Evolutionary conservation across 2,329 filamentous ascomycete species (phyloP).

Genomic region (Aspergillus pseudoglaucus): DNA sequence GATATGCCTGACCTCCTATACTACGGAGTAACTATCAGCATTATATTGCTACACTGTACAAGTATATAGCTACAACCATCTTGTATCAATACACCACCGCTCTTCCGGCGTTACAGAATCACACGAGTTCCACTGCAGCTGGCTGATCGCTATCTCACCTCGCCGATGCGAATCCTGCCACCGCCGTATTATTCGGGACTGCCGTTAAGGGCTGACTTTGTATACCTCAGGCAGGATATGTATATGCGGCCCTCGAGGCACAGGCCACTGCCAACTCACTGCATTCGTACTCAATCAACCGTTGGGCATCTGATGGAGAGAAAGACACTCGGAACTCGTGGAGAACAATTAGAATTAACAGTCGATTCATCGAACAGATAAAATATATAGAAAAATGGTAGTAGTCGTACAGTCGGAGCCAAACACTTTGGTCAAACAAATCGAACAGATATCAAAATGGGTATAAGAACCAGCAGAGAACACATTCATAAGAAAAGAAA

Average conservation of each 20-base stretch:
- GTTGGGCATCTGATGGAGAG: too few relatives aligned
- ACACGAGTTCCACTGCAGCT: background rate
- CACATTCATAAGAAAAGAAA: background rate
- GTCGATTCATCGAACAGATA: background rate
- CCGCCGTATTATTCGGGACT: background rate
- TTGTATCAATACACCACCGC: background rate
- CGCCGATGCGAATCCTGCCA: background rate
- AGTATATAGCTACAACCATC: too few relatives aligned
- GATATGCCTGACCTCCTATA: too few relatives aligned
- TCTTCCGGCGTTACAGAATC: background rate
- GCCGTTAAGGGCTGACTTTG: background rate
- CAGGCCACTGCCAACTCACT: background rate
- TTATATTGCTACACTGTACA: too few relatives aligned
- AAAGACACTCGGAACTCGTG: too few relatives aligned
- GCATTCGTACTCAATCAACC: too few relatives aligned
- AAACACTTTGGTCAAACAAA: background rate
- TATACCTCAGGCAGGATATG: background rate
- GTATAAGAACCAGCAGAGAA: constrained; percentile 8
- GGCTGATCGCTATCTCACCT: background rate
- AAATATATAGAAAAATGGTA: background rate
- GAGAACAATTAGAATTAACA: background rate
- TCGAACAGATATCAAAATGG: constrained; percentile 12
- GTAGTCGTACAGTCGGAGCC: background rate
- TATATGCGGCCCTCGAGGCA: too few relatives aligned
- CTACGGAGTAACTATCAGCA: too few relatives aligned